Conservation (phyloP, 177 flowering plant genomes). For the Vitis hybrid region DNA sequence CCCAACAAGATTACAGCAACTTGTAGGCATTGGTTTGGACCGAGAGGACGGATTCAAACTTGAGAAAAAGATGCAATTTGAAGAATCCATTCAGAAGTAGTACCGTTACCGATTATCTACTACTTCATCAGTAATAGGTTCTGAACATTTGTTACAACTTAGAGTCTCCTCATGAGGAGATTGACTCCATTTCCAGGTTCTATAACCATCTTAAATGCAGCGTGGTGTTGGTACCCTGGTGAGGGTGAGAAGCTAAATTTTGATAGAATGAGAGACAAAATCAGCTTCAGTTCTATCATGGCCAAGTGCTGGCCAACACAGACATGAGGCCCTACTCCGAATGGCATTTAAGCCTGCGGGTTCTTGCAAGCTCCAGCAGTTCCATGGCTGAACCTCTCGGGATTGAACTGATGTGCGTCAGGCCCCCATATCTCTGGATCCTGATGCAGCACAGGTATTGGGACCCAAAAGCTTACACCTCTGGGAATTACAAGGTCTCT, state of each 20-base stretch:
- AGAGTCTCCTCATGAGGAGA: conserved; percentile 21
- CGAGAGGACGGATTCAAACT: no score
- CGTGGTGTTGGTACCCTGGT: conserved; percentile 41
- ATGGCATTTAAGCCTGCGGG: conserved; percentile 53
- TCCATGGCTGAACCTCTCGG: conserved; percentile 47
- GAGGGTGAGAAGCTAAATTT: conserved; percentile 48
- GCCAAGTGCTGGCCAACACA: conserved; percentile 55
- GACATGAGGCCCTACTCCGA: conserved; percentile 42
- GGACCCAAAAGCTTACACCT: conserved; percentile 33
- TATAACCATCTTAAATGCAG: conserved; percentile 35
- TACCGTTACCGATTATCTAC: no score
- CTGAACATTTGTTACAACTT: no score
- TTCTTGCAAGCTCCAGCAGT: conserved; percentile 33
- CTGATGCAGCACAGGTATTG: conserved; percentile 36
- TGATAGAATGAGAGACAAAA: conserved; percentile 34
- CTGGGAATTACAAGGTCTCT: conserved; percentile 37
- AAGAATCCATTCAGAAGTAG: no score
- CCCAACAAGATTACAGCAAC: no score
- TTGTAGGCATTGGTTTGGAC: no score
- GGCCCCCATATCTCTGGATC: conserved; percentile 41
- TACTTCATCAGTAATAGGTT: no score
- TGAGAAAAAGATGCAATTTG: no score
- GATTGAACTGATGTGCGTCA: conserved; percentile 42
- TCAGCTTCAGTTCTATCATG: conserved; percentile 41
- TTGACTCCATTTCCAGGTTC: conserved; percentile 43